Conservation (phyloP, 208 protist species). For the Leishmania tarentolae region DNA sequence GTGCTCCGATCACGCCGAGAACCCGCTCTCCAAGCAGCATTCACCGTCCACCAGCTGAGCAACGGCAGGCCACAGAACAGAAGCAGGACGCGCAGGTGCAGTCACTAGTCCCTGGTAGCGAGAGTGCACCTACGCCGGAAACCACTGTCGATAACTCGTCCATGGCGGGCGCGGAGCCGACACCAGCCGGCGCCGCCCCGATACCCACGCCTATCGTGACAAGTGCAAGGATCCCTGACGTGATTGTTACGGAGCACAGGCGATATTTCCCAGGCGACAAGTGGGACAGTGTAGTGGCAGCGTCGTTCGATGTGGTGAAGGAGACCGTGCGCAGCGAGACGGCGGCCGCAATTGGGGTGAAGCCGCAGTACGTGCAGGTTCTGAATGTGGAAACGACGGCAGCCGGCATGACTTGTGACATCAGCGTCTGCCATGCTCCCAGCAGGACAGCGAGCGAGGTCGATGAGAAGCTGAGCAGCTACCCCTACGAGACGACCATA, state of each 20-base stretch:
- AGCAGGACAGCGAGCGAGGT: constrained; percentile 14
- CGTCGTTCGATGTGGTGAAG: constrained; percentile 42
- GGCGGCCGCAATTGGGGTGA: constrained; percentile 39
- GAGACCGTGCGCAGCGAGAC: constrained; percentile 50
- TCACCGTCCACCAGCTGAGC: constrained; percentile 8
- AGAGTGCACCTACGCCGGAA: background rate
- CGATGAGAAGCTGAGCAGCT: constrained; percentile 27
- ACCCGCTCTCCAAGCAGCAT: constrained; percentile 27
- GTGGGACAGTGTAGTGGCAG: constrained; percentile 43
- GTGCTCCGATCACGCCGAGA: constrained; percentile 19
- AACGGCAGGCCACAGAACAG: background rate
- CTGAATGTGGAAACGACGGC: constrained; percentile 26
- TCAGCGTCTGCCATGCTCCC: constrained; percentile 42
- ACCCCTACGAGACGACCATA: constrained; percentile 34
- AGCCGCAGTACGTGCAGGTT: constrained; percentile 44
- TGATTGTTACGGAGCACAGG: constrained; percentile 40
- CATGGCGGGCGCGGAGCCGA: constrained; percentile 16
- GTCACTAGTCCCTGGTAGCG: constrained; percentile 2
- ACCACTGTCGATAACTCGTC: constrained; percentile 32
- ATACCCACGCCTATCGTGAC: constrained; percentile 15
- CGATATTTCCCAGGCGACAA: constrained; percentile 24
- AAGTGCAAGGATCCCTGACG: constrained; percentile 1
- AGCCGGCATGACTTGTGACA: constrained; percentile 28
- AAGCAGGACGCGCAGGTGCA: background rate
- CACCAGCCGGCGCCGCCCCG: constrained; percentile 9